Conservation (phyloP, 2,329 filamentous ascomycete species). For the Domatiomyces catenatus region DNA sequence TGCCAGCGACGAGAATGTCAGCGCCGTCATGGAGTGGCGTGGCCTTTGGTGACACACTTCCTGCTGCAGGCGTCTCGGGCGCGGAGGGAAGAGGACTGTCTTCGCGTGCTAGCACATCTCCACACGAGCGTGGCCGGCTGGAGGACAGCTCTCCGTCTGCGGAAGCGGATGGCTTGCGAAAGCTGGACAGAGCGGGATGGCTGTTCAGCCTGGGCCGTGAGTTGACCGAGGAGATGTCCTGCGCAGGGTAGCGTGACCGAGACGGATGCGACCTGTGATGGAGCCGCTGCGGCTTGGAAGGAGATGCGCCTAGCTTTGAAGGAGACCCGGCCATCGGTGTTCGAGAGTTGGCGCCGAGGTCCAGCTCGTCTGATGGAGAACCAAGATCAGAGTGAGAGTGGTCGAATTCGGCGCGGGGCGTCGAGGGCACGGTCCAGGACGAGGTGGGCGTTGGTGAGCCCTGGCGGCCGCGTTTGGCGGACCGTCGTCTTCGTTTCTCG, state of each 20-base stretch:
- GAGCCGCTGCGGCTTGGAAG: slow-evolving; percentile 9
- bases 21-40: background rate
- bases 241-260: background rate
- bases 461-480: slow-evolving; percentile 49
- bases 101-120: background rate
- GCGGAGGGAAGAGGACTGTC: background rate
- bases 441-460: slow-evolving; percentile 56
- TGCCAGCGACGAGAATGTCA: slow-evolving; percentile 38
- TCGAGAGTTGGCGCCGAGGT: background rate
- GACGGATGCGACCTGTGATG: background rate
- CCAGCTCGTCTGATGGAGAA: slow-evolving; percentile 36
- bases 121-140: background rate
- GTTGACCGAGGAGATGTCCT: background rate
- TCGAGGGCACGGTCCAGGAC: slow-evolving; percentile 47
- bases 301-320: background rate
- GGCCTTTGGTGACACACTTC: background rate
- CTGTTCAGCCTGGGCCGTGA: background rate
- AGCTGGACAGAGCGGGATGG: background rate
- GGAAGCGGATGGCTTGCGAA: background rate
- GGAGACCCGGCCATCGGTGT: background rate
- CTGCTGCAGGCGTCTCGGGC: background rate
- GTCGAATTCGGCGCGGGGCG: slow-evolving; percentile 48
- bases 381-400: slow-evolving; percentile 55
- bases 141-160: background rate
- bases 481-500: slow-evolving; percentile 75